Conservation (phyloP, 2,329 filamentous ascomycete species). For the Aaosphaeria arxii region DNA sequence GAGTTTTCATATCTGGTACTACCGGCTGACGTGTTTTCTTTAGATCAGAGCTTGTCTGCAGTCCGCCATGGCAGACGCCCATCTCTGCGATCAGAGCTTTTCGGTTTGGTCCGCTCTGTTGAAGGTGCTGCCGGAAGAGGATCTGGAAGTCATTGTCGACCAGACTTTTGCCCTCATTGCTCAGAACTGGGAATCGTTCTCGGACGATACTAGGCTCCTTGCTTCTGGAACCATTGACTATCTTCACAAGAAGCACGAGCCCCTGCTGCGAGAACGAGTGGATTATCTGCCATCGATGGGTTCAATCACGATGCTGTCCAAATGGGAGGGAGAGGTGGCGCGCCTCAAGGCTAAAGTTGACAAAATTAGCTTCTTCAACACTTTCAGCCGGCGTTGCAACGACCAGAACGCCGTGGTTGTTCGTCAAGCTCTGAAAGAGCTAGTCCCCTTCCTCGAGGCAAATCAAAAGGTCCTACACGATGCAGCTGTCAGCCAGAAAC, state of each 20-base stretch:
- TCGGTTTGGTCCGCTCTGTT: constrained; percentile 82
- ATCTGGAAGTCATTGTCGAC: constrained; percentile 76
- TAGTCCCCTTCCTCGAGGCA: constrained; percentile 67
- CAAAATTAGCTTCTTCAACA: constrained; percentile 62
- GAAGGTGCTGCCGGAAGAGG: constrained; percentile 65
- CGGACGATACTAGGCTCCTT: constrained; percentile 55
- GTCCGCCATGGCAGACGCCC: constrained; percentile 71
- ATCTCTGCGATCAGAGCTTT: constrained; percentile 76
- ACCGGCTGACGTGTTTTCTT: neutral
- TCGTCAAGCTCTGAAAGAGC: constrained; percentile 73
- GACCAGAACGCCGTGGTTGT: constrained; percentile 88
- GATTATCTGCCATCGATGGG: constrained; percentile 75
- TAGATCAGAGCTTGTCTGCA: constrained; percentile 90
- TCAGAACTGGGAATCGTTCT: constrained; percentile 72
- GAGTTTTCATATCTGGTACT: neutral
- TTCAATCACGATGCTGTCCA: constrained; percentile 65
- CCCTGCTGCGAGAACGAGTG: constrained; percentile 63
- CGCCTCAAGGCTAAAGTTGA: constrained; percentile 65
- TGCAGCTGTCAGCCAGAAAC: constrained; percentile 78
- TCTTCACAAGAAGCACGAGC: constrained; percentile 62
- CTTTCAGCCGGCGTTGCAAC: constrained; percentile 70
- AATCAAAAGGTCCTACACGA: constrained; percentile 79
- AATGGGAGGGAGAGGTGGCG: constrained; percentile 64
- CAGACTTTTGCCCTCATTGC: constrained; percentile 87
- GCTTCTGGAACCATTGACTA: constrained; percentile 63